Conservation (phyloP, 164 flowering plant genomes). For the Magnolia officinalis region DNA sequence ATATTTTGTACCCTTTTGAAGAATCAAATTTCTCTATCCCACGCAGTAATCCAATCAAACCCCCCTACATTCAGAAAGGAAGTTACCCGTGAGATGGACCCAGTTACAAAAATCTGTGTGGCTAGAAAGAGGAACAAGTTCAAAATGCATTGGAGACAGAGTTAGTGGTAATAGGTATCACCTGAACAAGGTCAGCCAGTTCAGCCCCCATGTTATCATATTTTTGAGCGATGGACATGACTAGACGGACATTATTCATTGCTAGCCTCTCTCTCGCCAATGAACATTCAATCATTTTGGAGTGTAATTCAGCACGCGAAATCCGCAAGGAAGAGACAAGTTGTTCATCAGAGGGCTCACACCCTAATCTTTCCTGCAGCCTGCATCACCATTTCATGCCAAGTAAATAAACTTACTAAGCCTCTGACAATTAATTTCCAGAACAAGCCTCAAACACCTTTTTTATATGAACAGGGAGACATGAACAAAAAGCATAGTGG, state of each 20-base stretch:
- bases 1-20: constrained; percentile 87
- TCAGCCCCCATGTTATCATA: constrained; percentile 89
- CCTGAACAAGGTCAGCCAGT: constrained; percentile 98
- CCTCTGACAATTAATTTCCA: neutral
- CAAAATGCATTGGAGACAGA: neutral
- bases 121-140: neutral
- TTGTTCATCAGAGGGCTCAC: constrained; percentile 84
- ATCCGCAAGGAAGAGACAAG: constrained; percentile 74
- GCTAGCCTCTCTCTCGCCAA: constrained; percentile 91
- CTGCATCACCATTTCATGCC: constrained; percentile 30
- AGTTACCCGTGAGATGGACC: neutral
- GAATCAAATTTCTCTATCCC: constrained; percentile 99
- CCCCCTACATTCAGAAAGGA: constrained; percentile 52
- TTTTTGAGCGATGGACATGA: constrained; percentile 88
- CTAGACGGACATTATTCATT: constrained; percentile 96
- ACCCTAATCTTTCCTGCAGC: constrained; percentile 71
- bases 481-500: neutral
- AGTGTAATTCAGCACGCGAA: constrained; percentile 55
- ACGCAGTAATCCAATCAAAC: constrained; percentile 82
- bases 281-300: constrained; percentile 55
- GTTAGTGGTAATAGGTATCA: constrained; percentile 16
- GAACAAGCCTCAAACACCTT: neutral
- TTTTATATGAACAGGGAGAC: too few relatives aligned
- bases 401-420: neutral
- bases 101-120: neutral